Percentiles rank a stretch among this genome's conserved stretches.
Evolutionary conservation across 176 grass and related monocot species (phyloP).

Genomic region (Neostapfia colusana): DNA sequence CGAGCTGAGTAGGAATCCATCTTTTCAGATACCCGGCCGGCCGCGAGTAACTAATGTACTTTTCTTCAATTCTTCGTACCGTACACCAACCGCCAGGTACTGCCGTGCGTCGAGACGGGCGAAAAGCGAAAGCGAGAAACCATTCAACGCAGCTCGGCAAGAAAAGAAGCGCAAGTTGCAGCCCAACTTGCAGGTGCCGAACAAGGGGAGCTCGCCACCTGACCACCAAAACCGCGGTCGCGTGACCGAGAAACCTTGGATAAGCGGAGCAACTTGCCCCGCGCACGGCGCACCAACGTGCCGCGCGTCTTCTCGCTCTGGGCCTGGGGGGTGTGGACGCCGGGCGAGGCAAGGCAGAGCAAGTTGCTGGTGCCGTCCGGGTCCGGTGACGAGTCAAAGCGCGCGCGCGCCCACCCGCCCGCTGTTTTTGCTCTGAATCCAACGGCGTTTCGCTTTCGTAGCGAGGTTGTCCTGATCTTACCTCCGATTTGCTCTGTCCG

Average conservation of each 20-base stretch:
- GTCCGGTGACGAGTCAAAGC: conserved; percentile 3
- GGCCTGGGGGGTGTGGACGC: not conserved
- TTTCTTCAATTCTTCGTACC: conserved; percentile 2
- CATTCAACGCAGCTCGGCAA: not conserved
- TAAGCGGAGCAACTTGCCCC: not conserved
- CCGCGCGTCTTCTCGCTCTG: not conserved
- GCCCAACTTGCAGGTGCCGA: conserved; percentile 12
- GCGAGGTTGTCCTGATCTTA: not conserved
- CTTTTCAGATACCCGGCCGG: not conserved
- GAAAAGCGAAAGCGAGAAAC: conserved; percentile 14
- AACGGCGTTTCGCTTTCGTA: conserved; percentile 34
- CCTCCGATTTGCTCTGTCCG: not conserved
- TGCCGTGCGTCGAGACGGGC: conserved; percentile 9
- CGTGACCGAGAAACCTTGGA: not conserved
- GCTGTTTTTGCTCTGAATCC: conserved; percentile 41
- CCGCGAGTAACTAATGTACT: not conserved
- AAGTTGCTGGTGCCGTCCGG: not conserved
- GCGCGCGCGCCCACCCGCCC: too few relatives aligned
- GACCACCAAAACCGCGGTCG: conserved; percentile 25
- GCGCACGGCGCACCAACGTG: conserved; percentile 1
- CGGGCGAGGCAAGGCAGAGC: not conserved
- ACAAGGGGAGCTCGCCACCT: conserved; percentile 30
- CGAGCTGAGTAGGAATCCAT: not conserved
- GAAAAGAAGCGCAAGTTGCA: conserved; percentile 16
- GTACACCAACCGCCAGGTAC: not conserved